Conservation (phyloP, 2,329 filamentous ascomycete genomes). For the Colletotrichum sp. region DNA sequence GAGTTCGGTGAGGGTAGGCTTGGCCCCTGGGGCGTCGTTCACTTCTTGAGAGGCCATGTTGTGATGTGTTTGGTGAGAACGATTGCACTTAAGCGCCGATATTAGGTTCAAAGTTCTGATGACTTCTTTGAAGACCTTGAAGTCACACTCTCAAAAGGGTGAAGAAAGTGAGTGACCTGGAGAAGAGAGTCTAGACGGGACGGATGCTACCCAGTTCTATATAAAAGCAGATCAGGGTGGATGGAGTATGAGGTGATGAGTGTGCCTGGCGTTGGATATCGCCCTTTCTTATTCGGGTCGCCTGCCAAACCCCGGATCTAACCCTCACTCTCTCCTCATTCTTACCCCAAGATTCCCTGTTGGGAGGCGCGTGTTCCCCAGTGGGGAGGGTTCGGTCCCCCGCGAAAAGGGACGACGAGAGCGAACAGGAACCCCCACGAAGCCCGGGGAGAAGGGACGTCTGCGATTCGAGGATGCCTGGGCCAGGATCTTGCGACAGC, state of each 20-base stretch:
- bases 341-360: not conserved
- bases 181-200: not conserved
- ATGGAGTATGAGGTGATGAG: not conserved
- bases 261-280: not conserved
- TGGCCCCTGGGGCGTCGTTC: constrained; percentile 26
- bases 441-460: not conserved
- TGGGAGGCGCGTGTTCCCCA: not conserved
- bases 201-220: not conserved
- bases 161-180: not conserved
- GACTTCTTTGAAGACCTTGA: not conserved
- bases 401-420: constrained; percentile 12
- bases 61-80: constrained; percentile 22
- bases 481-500: not conserved
- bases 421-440: not conserved
- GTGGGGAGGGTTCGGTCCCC: not conserved
- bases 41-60: constrained; percentile 24
- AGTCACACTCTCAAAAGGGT: not conserved
- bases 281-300: not conserved
- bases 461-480: not conserved
- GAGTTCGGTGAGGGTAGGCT: constrained; percentile 31
- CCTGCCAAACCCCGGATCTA: not conserved
- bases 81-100: not conserved
- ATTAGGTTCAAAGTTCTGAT: not conserved
- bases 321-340: constrained; percentile 3
- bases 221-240: not conserved